phyloP scores from a whole-genome alignment of 1,284 basidiomycete species.

The Trametes pubescens region DNA sequence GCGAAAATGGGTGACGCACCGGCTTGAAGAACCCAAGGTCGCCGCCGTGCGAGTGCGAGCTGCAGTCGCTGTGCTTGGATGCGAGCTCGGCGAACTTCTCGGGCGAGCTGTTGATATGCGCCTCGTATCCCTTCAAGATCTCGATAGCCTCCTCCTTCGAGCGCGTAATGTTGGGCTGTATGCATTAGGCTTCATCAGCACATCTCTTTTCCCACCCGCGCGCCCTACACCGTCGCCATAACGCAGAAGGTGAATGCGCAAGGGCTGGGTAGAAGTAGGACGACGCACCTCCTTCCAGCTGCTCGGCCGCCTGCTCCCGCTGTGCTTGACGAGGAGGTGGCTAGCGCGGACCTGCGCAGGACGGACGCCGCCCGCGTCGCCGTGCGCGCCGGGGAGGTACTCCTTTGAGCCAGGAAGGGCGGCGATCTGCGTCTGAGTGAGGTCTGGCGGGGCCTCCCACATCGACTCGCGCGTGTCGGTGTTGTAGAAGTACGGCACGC shows the following conservation, averaged over 20 bases:
- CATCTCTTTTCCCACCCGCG: not conserved
- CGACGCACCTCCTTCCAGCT: slow-evolving; percentile 90
- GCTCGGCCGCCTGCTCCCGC: slow-evolving; percentile 84
- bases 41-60: slow-evolving; percentile 81
- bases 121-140: slow-evolving; percentile 73
- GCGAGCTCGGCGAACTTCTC: slow-evolving; percentile 84
- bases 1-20: slow-evolving; percentile 26
- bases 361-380: slow-evolving; percentile 35
- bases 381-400: slow-evolving; percentile 48
- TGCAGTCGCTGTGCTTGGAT: slow-evolving; percentile 83
- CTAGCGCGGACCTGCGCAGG: slow-evolving; percentile 86
- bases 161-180: slow-evolving; percentile 83
- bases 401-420: slow-evolving; percentile 74
- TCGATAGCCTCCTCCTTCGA: slow-evolving; percentile 90
- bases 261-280: not conserved
- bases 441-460: slow-evolving; percentile 83
- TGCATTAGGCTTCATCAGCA: not conserved
- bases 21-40: slow-evolving; percentile 89
- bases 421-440: slow-evolving; percentile 70
- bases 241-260: no score
- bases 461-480: slow-evolving; percentile 71
- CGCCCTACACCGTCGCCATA: no score
- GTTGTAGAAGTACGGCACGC: slow-evolving; percentile 93
- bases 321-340: slow-evolving; percentile 95
- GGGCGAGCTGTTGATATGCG: slow-evolving; percentile 65